Evolutionary conservation across 2,329 filamentous ascomycete species (phyloP), one percentile per base, ranked within the genome.

Genomic region (Colletotrichum endophyticum): DNA sequence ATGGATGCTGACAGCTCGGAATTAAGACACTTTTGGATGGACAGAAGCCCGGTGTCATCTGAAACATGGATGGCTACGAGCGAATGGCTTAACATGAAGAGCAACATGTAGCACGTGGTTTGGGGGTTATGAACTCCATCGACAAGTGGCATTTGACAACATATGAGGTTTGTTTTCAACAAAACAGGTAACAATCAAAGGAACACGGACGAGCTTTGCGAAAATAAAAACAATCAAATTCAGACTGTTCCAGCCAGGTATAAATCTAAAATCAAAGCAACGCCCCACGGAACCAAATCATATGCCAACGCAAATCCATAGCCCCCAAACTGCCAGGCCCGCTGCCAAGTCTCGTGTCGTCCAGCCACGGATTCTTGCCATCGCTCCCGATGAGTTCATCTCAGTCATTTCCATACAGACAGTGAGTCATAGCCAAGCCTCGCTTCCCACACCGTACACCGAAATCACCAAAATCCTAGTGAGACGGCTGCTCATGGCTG

Each of bases 221-320:
- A 8, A 68, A 34, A 59, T 30, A 32, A 63, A 70, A 53, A 53
- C n/a, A 25, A 32, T 53, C 27, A 22, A 44, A 56, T 72, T 66
- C 19, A 22, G 70, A 66, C 74, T 70, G 70, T 70, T 70, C 74
- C 66, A 74, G 74, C 70, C 74, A 70, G 74, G 64, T 70, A 66
- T 70, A 66, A 67, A 30, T 70, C 13, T 25, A 66, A 64, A 13
- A 25, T 53, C 28, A 56, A 36, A 36, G 19, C 2, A 73, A 66
- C 32, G 53, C 56, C 73, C 15, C 25, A 1, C 7, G 6, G 30
- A 9, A 12, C 16, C 28, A 27, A 25, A 27, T 8, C 19, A 44
- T 6, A 30, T 25, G 34, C 27, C 64, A 30, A 62, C 44, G 13
- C 36, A 34, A 27, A 63, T 13, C 44, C 44, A 25, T 61, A 39